Base-by-base conservation (phyloP, 1,284 basidiomycete genomes). In the Naganishia albida region DNA sequence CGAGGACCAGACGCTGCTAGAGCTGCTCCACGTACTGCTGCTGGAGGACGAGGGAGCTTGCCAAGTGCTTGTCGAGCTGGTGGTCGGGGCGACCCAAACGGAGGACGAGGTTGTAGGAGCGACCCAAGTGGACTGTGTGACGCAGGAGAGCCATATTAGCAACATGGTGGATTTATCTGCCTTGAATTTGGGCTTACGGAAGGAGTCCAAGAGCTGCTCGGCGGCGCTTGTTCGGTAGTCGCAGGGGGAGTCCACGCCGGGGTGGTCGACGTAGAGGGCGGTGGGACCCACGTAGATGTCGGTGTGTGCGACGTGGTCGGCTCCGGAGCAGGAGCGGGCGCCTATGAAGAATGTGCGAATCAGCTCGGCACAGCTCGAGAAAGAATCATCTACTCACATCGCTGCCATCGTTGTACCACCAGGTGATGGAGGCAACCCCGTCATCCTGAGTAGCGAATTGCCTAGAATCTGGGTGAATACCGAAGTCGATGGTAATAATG, bases 321-420 rank as follows among this genome's bases (percentile, higher is more conserved):
- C 12, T 43, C 40, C 26, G 44, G 60, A 48, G 59, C 51, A 8
- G 65, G 65, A 28, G 51, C 23, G 28, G 64, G 56, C 18, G 59
- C 55, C 43, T 60, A 23, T 26, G 42, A 25, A 20, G 2, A 48
- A 20, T 3, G 13, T 48, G 46, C 20, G n/a, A 44, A 44, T 20
- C 46, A 20, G 46, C 20, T 34, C 10, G 34, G 10, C 34, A 34
- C 6, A 4, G 34, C 34, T 34, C 6, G 46, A 20, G 20, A 23
- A 25, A n/a, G 46, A 25, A 20, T 23, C 4, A 48, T 23, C n/a
- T 16, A 50, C 46, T 39, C 40, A 60, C 56, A 3, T 49, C 46
- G 38, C 53, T 48, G 25, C 49, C 66, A 39, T 68, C 67, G 60
- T 65, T 68, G 59, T 52, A 68, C 67, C 67, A 68, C 67, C 67